These are phyloP conservation scores for Neopestalotiopsis sp. DNA, from an alignment of 2,329 filamentous ascomycete species.

Conservation along the genomic window DNA sequence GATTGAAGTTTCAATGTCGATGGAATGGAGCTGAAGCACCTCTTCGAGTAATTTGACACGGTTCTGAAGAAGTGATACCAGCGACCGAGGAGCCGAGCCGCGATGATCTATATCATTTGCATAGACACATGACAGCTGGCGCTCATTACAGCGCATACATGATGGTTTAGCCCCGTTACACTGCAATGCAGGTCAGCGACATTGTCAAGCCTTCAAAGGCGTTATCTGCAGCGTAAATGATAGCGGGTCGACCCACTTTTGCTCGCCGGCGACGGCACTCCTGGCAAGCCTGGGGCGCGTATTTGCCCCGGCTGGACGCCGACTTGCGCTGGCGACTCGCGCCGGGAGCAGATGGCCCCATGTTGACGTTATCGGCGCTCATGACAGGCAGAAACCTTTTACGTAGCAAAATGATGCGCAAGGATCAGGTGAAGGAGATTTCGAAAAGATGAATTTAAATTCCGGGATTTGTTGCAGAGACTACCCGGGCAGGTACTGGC, in stretches of 20 bases:
- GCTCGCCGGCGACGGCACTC: background rate
- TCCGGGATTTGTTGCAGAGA: background rate
- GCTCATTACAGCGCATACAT: background rate
- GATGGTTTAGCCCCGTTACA: background rate
- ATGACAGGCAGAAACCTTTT: background rate
- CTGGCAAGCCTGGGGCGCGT: background rate
- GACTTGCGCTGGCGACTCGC: background rate
- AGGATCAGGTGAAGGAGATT: background rate
- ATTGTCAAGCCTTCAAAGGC: background rate
- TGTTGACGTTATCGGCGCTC: background rate
- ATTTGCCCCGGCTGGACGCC: background rate
- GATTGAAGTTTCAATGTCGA: background rate
- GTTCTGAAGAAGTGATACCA: background rate
- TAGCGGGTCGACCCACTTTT: background rate
- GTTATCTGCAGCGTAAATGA: background rate
- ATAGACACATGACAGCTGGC: background rate
- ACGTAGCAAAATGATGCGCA: background rate
- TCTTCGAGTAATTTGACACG: background rate
- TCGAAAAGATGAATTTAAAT: background rate
- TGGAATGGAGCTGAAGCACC: background rate
- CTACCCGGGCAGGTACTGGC: background rate
- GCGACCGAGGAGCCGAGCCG: background rate
- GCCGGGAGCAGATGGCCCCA: background rate
- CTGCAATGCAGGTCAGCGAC: background rate
- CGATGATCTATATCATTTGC: background rate